Evolutionary conservation across 176 grass and related monocot genomes (phyloP), one percentile per base, ranked within the genome.

Genomic region (Oryza glaberrima): DNA sequence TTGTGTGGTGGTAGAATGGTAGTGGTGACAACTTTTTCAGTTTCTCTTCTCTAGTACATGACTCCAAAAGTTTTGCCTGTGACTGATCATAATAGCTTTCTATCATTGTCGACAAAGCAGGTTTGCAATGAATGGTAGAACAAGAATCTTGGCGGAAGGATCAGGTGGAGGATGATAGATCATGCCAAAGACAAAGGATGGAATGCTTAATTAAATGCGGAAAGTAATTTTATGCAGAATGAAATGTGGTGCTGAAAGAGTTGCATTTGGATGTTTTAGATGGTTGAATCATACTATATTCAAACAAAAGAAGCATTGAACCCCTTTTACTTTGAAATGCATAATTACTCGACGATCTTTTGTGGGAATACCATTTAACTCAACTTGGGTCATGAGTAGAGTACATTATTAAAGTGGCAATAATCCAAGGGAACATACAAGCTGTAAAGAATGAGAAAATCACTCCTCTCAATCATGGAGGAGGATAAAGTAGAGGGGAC

Each of bases 381-480:
- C 47, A 20, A 15, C 52, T 17, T 75, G 8, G 73, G 46, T 17
- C 26, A 14, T 51, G 47, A 10, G 14, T 17, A 75, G 45, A 30
- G 9, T 51, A 32, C 26, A 75, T 75, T 30, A 75, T 75, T 54
- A 16, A 49, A 75, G 73, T 75, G 47, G 73, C 1, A 19, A 54
- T 75, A 34, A 54, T 26, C 73, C 47, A 54, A 48, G 15, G 26
- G 47, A 30, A 34, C 47, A 25, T 7, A 54, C 25, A 56, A 23
- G 73, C 73, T 76, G 73, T 56, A 76, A 76, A 58, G 47, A 76
- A 23, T 54, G 8, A 4, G 49, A 70, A 54, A 11, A 75, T 54
- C 19, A 49, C 48, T 51, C 49, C 49, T 76, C 28, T 76, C 48
- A 76, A 76, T 76, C 48, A 76, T 20, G 25, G 19, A 36, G 73